Conservation (phyloP, 306 rosid species). For the Sphenostylis stenocarpa region DNA sequence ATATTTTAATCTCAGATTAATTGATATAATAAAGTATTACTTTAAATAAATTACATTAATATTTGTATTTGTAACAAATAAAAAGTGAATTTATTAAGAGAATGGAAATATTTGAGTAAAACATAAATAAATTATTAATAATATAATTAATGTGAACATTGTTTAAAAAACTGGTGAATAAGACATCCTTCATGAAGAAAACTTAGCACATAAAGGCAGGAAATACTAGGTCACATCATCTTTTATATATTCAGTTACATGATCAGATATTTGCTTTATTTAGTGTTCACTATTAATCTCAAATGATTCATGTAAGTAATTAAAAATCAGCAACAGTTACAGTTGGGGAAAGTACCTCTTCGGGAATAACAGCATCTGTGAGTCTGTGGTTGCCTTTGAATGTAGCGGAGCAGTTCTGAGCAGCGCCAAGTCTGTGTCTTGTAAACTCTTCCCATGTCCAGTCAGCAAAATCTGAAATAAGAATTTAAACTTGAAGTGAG, state of each 20-base stretch:
- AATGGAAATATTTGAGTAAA: too few relatives aligned
- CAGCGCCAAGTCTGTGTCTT: constrained; percentile 75
- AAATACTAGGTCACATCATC: too few relatives aligned
- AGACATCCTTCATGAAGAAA: too few relatives aligned
- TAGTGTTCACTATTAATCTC: neutral
- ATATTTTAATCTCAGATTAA: too few relatives aligned
- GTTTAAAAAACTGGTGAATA: too few relatives aligned
- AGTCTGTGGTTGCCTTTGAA: constrained; percentile 67
- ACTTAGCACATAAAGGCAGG: too few relatives aligned
- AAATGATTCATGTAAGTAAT: neutral
- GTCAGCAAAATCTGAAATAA: constrained; percentile 68
- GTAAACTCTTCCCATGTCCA: constrained; percentile 95
- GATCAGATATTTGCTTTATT: neutral
- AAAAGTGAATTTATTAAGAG: too few relatives aligned
- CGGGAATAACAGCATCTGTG: constrained; percentile 60
- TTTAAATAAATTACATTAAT: too few relatives aligned
- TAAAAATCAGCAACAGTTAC: neutral
- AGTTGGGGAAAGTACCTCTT: constrained; percentile 35
- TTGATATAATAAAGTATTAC: too few relatives aligned
- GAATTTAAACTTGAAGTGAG: neutral
- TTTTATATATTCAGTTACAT: neutral
- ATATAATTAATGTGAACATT: too few relatives aligned
- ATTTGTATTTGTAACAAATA: too few relatives aligned
- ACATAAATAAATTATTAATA: too few relatives aligned
- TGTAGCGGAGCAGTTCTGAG: constrained; percentile 97